Conservation (phyloP, 1,284 basidiomycete species). For the Cryptococcus depauperatus region DNA sequence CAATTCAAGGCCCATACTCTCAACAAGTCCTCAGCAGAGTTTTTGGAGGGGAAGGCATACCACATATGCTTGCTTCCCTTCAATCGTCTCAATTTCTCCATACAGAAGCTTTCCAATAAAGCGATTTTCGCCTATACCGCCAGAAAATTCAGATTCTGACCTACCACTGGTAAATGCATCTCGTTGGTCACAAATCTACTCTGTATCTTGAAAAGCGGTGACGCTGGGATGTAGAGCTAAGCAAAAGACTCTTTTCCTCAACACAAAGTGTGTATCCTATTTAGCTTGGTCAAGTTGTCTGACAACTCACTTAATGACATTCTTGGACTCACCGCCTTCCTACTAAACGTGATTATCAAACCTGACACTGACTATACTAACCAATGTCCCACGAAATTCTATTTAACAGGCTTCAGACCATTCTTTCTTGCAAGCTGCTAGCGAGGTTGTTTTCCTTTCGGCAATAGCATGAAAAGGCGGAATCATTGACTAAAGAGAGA, state of each 20-base stretch:
- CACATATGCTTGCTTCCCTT: slow-evolving; percentile 49
- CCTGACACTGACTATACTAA: slow-evolving; percentile 60
- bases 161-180: slow-evolving; percentile 52
- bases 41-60: too few relatives aligned
- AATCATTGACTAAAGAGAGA: slow-evolving; percentile 57
- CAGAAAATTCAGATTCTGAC: slow-evolving; percentile 67
- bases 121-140: slow-evolving; percentile 59
- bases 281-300: neutral
- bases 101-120: slow-evolving; percentile 51
- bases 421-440: slow-evolving; percentile 17
- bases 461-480: neutral
- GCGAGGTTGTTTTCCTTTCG: slow-evolving; percentile 7
- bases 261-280: slow-evolving; percentile 44
- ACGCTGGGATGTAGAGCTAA: slow-evolving; percentile 71
- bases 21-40: too few relatives aligned
- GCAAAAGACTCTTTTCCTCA: slow-evolving; percentile 58
- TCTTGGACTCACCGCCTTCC: slow-evolving; percentile 55
- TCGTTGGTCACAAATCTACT: slow-evolving; percentile 58
- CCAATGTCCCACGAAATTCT: slow-evolving; percentile 70
- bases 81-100: slow-evolving; percentile 47
- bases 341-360: slow-evolving; percentile 74
- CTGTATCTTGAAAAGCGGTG: slow-evolving; percentile 58
- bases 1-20: slow-evolving; percentile 38
- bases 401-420: slow-evolving; percentile 53
- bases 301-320: neutral